Base-by-base conservation (phyloP, 176 grass and related monocot genomes). In the Zea luxurians region DNA sequence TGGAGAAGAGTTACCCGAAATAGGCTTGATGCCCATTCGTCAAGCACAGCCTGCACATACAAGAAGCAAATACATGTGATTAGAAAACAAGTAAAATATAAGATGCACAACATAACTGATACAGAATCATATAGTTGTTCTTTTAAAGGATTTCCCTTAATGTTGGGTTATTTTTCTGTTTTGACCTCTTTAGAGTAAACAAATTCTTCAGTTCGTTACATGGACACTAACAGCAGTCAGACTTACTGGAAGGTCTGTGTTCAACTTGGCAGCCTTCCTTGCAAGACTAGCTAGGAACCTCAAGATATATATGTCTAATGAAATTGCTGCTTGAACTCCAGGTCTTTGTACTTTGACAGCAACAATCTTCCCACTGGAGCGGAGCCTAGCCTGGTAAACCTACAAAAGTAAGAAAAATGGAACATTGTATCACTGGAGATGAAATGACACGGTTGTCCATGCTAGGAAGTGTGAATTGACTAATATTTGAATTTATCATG, bases 321-420 rank as follows among this genome's bases (percentile, higher is more conserved):
- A 90, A 88, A 97, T 97, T 60, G 81, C 91, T 66, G 95, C 91
- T 87, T 92, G 86, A 88, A 94, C 95, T 76, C 95, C 95, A 83
- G 95, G 95, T 37, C 95, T 88, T 78, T 97, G 95, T 74, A 97
- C 95, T 88, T 97, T 97, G 65, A 97, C 91, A n/a, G 95, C 95
- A 73, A 97, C 95, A 77, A 94, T 18, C 78, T 92, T 97, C 16
- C 91, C 70, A 44, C 76, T 88, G 58, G 89, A 74, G 48, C 66
- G 85, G 62, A 97, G 70, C 43, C 87, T 92, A 73, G 95, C 95
- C 57, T 97, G 89, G 66, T 97, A 97, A 76, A 97, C 95, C 95
- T 97, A 75, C 53, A 96, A 75, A 1, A 70, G 35, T 71, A 84
- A 70, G 47, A 64, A 75, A 75, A 76, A 64, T 45, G 20, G 58